Evolutionary conservation across 2,329 filamentous ascomycete genomes (phyloP), one percentile per base, ranked within the genome.

Genomic region (Pseudogymnoascus sp.): DNA sequence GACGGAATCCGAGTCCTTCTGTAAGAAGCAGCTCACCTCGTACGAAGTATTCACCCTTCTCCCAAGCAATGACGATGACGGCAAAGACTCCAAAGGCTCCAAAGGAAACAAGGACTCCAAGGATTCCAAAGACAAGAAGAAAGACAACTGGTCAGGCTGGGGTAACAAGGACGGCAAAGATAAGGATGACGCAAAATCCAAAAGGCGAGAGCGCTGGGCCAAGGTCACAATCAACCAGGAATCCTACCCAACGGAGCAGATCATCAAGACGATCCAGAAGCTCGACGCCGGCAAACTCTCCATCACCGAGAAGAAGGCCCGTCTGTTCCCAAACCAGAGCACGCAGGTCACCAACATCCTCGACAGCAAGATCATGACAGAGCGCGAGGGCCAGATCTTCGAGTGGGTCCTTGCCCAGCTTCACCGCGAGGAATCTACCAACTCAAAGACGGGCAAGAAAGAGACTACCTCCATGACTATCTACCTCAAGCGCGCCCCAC

Each of bases 331-430:
- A 24, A 66, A 62, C 40, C 71, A 72, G 59, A 67, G 70, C 56
- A 56, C 60, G 2, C 72, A 74, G 61, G 67, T 74, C 28, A 68
- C 68, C 16, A 65, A 60, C 7, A 59, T 73, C 3, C 38, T 74
- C 40, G 72, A 73, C 41, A 63, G 65, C 2, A 65, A 72, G 31
- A 68, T 61, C 24, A 66, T 40, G 2, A 65, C 61, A 26, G 69
- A 74, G 41, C 5, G 2, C 2, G 68, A 72, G 40, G 2, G 11
- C 6, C 56, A 33, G 2, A 61, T 66, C 43, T 74, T 72, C 64
- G 64, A 68, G 41, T 74, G 69, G 70, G 68, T 69, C 2, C 64
- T 74, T 26, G 67, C 65, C 5, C 71, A 74, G 60, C 61, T 73
- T 14, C 68, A 70, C 12, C 66, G 63, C 31, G 33, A 40, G 41